Percentiles rank a stretch among this genome's conserved stretches.
phyloP scores from a whole-genome alignment of 2,329 filamentous ascomycete genomes.

The Aspergillus sp. region DNA sequence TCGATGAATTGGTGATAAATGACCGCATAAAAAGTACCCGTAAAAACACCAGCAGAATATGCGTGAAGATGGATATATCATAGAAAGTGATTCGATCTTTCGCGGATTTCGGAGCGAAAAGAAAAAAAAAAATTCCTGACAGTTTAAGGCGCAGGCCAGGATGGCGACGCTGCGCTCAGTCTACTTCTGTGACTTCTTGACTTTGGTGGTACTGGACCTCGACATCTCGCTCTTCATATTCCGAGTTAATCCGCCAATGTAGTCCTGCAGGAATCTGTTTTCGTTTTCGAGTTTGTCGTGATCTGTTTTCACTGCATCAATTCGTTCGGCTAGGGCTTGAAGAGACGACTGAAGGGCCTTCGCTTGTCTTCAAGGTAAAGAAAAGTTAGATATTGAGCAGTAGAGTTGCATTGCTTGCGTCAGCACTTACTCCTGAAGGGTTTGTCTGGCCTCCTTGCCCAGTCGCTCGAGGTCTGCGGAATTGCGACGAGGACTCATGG shows the following conservation, averaged over 20 bases:
- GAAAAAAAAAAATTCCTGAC: constrained; percentile 3
- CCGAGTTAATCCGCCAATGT: constrained; percentile 94
- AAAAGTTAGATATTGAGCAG: background rate
- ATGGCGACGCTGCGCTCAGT: constrained; percentile 2
- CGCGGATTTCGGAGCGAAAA: constrained; percentile 16
- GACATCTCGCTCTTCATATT: constrained; percentile 60
- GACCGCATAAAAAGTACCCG: constrained; percentile 11
- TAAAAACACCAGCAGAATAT: constrained; percentile 2
- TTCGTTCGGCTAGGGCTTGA: constrained; percentile 84
- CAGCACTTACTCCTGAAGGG: constrained; percentile 58
- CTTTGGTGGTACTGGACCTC: constrained; percentile 52
- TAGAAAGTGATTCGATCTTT: constrained; percentile 15
- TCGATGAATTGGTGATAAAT: constrained; percentile 1
- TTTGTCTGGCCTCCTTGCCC: constrained; percentile 73
- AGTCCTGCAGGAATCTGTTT: constrained; percentile 96
- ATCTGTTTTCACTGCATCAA: constrained; percentile 90
- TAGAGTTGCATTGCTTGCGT: background rate
- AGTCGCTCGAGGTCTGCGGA: constrained; percentile 88
- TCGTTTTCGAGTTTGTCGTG: constrained; percentile 96
- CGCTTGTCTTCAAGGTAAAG: constrained; percentile 65
- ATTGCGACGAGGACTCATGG: constrained; percentile 90
- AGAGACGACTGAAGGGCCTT: constrained; percentile 86
- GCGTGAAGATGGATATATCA: constrained; percentile 1
- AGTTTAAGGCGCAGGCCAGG: constrained; percentile 11
- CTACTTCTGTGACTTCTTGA: constrained; percentile 48